These are phyloP conservation scores for Sordariomycetes sp. DNA, from an alignment of 2,329 filamentous ascomycete species.

Conservation along the genomic window DNA sequence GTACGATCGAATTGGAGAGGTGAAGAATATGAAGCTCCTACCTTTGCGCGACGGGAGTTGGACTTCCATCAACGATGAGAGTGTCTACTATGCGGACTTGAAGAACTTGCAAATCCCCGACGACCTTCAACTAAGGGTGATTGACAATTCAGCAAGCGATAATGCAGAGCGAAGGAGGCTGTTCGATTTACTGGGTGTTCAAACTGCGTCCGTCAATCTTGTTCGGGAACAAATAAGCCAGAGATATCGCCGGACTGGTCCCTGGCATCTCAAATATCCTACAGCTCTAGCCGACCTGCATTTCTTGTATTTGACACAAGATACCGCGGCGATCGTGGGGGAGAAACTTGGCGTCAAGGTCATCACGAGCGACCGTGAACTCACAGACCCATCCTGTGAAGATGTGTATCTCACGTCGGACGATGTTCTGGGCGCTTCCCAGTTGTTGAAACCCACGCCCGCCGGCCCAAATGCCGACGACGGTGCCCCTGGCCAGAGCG, in stretches of 20 bases:
- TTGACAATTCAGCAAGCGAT: slow-evolving; percentile 2
- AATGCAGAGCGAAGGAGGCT: slow-evolving; percentile 4
- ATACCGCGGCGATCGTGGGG: no score
- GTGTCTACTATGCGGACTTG: background rate
- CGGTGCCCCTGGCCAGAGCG: slow-evolving; percentile 1
- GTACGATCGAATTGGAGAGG: background rate
- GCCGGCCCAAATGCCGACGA: background rate
- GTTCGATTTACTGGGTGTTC: slow-evolving; percentile 4
- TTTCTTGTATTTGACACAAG: slow-evolving; percentile 6
- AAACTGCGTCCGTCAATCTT: background rate
- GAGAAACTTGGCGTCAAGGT: no score
- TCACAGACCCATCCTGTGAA: background rate
- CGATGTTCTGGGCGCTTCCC: background rate
- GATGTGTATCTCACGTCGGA: background rate
- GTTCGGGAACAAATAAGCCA: slow-evolving; percentile 2
- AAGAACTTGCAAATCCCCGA: slow-evolving; percentile 2
- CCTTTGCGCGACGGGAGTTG: background rate
- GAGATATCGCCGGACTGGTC: background rate
- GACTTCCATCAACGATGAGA: background rate
- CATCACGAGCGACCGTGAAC: background rate
- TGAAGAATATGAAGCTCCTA: background rate
- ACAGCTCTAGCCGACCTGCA: slow-evolving; percentile 2
- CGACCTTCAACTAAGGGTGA: background rate
- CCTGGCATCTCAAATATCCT: background rate
- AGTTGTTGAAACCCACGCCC: no score